Percentiles rank a stretch among this genome's conserved stretches.
Conservation (phyloP, 2,329 filamentous ascomycete species). For the Emergomyces orientalis region DNA sequence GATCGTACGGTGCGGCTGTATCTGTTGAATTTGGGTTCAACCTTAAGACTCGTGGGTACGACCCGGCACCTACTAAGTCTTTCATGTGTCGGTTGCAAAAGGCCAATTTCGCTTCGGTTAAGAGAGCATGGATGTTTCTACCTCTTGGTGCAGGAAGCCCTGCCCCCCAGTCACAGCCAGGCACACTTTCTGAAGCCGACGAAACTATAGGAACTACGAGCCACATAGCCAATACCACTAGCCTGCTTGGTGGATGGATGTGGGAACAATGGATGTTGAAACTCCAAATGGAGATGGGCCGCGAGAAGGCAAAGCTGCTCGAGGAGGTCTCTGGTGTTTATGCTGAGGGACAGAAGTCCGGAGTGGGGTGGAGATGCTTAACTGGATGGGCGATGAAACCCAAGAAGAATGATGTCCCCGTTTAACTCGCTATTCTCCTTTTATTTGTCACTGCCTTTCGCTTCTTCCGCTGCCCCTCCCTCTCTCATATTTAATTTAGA, state of each 20-base stretch:
- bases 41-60: conserved; percentile 81
- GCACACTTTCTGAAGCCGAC: conserved; percentile 36
- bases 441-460: background rate
- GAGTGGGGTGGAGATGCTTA: conserved; percentile 51
- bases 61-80: conserved; percentile 69
- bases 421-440: background rate
- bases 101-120: conserved; percentile 69
- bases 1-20: conserved; percentile 67
- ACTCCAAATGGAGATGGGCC: conserved; percentile 75
- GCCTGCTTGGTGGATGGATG: conserved; percentile 74
- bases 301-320: conserved; percentile 46
- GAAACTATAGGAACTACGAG: conserved; percentile 56
- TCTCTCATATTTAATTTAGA: background rate
- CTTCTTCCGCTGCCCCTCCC: background rate
- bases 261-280: conserved; percentile 97
- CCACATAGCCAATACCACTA: conserved; percentile 64
- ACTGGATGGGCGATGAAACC: conserved; percentile 52
- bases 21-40: conserved; percentile 88
- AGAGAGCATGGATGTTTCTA: conserved; percentile 79
- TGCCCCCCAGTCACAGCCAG: conserved; percentile 36
- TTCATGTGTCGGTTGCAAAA: conserved; percentile 67
- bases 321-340: conserved; percentile 49
- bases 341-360: conserved; percentile 50
- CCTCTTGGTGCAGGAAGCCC: conserved; percentile 58
- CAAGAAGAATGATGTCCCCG: conserved; percentile 13